Conservation (phyloP, 768 basidiomycete species). For the Psilocybe cubensis region DNA sequence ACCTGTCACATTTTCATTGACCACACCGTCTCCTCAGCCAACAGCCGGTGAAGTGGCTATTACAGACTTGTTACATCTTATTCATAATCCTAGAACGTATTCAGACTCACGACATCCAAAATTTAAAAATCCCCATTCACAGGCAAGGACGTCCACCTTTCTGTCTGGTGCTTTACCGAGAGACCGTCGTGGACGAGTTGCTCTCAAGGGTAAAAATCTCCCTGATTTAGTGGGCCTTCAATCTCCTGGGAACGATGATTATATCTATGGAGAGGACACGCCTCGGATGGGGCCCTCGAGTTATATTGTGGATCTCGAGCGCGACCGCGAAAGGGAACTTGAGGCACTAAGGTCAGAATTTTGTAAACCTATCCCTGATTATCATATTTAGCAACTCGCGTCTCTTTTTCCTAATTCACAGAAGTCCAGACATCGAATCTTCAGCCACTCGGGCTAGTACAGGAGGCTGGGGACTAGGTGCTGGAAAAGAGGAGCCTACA, state of each 20-base stretch:
- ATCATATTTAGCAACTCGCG: background rate
- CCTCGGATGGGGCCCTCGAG: constrained; percentile 44
- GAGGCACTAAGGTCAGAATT: constrained; percentile 50
- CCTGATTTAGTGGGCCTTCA: constrained; percentile 31
- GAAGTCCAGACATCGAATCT: constrained; percentile 56
- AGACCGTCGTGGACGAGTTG: constrained; percentile 79
- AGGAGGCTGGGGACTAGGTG: constrained; percentile 80
- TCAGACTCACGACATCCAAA: constrained; percentile 35
- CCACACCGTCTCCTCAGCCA: constrained; percentile 56
- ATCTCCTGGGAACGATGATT: constrained; percentile 40
- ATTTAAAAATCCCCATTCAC: constrained; percentile 26
- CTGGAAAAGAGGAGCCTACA: constrained; percentile 51
- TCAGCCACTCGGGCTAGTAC: constrained; percentile 47
- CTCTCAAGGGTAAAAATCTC: constrained; percentile 45
- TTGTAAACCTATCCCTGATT: background rate
- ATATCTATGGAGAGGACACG: constrained; percentile 55
- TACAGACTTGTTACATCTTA: constrained; percentile 62
- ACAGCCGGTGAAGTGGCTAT: constrained; percentile 71
- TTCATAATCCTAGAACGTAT: constrained; percentile 56
- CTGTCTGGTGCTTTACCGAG: constrained; percentile 74
- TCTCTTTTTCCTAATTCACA: constrained; percentile 20
- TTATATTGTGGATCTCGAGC: constrained; percentile 40
- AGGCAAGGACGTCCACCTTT: constrained; percentile 63
- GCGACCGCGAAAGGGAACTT: constrained; percentile 56
- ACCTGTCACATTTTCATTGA: constrained; percentile 61